These are phyloP conservation scores for Talaromyces verruculosus DNA, from an alignment of 2,329 filamentous ascomycete species.

Conservation along the genomic window DNA sequence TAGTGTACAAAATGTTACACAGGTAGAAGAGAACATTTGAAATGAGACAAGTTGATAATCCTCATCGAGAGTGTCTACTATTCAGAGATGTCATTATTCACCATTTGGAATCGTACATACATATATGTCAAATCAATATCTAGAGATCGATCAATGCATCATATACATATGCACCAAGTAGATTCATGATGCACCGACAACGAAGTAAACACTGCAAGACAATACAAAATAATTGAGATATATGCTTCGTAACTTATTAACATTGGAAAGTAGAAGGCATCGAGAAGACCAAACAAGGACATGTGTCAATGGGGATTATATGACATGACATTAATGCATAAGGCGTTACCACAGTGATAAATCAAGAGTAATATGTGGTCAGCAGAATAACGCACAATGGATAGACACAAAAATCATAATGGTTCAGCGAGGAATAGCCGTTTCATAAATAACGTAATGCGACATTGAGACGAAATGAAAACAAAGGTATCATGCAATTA, in stretches of 20 bases:
- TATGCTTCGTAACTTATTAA: conserved; percentile 6
- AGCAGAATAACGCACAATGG: background rate
- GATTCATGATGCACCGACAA: background rate
- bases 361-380: background rate
- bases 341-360: background rate
- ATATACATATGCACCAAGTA: background rate
- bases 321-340: background rate
- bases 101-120: background rate
- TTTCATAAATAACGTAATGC: background rate
- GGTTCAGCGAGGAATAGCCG: background rate
- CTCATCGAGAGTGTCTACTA: background rate
- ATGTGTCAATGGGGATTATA: background rate
- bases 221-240: background rate
- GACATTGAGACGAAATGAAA: background rate
- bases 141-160: background rate
- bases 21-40: background rate
- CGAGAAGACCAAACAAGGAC: background rate
- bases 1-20: background rate
- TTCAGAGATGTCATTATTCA: background rate
- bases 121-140: background rate
- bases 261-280: background rate
- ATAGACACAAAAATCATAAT: background rate
- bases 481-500: conserved; percentile 15
- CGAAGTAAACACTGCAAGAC: background rate
- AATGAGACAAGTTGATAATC: background rate